These are phyloP conservation scores for Eutypella sp. DNA, from an alignment of 2,329 filamentous ascomycete species.

Conservation along the genomic window DNA sequence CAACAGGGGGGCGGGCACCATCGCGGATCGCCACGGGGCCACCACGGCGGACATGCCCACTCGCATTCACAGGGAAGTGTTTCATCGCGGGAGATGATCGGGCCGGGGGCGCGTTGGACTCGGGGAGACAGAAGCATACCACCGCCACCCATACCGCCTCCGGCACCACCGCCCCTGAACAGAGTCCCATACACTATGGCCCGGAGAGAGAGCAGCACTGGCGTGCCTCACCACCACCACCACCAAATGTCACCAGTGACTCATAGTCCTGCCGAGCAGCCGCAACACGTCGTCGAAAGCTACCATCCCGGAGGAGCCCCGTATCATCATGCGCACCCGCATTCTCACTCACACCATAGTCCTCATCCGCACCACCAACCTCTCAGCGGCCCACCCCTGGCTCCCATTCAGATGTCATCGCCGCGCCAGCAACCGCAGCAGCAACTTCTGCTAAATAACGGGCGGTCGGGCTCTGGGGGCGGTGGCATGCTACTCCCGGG, in stretches of 20 bases:
- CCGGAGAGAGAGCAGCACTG: constrained; percentile 34
- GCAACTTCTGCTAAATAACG: constrained; percentile 31
- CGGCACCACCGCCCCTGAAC: constrained; percentile 16
- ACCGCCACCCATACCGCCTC: constrained; percentile 5
- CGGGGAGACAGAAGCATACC: constrained; percentile 20
- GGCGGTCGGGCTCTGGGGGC: constrained; percentile 29
- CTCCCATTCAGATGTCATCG: constrained; percentile 12
- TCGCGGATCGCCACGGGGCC: constrained; percentile 29
- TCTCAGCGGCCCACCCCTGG: not conserved
- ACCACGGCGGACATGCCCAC: constrained; percentile 28
- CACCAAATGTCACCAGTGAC: constrained; percentile 23
- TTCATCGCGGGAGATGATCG: constrained; percentile 34
- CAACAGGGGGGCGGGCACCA: constrained; percentile 26
- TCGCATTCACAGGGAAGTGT: constrained; percentile 43
- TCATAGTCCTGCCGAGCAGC: constrained; percentile 20
- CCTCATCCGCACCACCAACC: not conserved
- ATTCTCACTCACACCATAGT: no score
- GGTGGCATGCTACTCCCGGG: constrained; percentile 52
- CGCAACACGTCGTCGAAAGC: constrained; percentile 18
- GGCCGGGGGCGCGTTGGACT: constrained; percentile 40
- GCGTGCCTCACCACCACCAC: constrained; percentile 13
- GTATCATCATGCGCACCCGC: not conserved
- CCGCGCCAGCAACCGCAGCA: constrained; percentile 25
- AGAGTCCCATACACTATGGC: no score
- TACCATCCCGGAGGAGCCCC: not conserved